Evolutionary conservation across 148 eudicot genomes (phyloP), one percentile per base, ranked within the genome.

Genomic region (Diospyros kaki): DNA sequence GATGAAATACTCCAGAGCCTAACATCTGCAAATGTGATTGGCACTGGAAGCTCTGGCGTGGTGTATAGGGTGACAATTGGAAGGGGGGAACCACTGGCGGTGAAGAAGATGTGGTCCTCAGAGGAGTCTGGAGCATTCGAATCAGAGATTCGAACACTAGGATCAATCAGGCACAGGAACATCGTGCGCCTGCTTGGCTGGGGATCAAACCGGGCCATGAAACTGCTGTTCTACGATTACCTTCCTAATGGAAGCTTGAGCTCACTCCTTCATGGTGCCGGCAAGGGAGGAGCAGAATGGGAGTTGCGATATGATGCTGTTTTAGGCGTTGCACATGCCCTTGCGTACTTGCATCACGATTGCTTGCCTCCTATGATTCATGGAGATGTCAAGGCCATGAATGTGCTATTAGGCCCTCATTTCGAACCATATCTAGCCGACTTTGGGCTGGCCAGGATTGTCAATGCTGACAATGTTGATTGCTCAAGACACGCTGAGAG

Each of bases 301-400:
- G 99, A 96, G 78, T 72, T 85, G 15, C 83, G 97, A 73, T 89
- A 86, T 50, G 97, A 89, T 2, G 74, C 89, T 76, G 84, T 96
- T 8, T 82, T 96, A 48, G 99, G 98, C 9, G 83, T 96, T 58
- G 98, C 97, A 10, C 99, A 96, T 66, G 99, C 99, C 0, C 89
- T 96, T 14, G 89, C 97, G 3, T 96, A 96, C 75, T 78, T 96
- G 77, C 99, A 96, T 76, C 97, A 96, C 78, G 99, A 93, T 80
- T 93, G 99, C 78, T 83, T 93, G 41, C 98, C 98, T 64, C 83
- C 94, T 3, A 93, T 96, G 51, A 38, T 91, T 69, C 99, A 96
- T 48, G 97, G 99, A 4, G 99, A 96, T 79, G 98, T 96, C 71
- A 96, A 96, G 73, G 91, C 99, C 52, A 89, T 96, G 99, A 96